These are phyloP conservation scores for Malassezia furfur DNA, from an alignment of 1,284 basidiomycete species.

Conservation along the genomic window DNA sequence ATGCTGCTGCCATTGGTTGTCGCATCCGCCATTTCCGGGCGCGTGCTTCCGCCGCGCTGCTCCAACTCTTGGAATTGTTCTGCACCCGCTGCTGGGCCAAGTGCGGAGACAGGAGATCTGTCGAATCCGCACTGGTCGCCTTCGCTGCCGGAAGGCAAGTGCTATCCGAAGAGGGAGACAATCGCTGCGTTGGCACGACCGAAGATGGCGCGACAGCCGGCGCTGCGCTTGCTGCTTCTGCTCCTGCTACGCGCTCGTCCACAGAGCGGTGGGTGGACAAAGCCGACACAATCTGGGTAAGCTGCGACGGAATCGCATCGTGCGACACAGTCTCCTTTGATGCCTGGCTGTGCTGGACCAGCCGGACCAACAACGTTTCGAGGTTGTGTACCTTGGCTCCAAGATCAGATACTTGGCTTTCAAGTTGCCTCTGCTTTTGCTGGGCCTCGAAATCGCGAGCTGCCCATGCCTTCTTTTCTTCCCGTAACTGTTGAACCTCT, in stretches of 20 bases:
- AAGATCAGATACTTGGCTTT: constrained; percentile 24
- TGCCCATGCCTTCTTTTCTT: constrained; percentile 22
- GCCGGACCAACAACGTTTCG: constrained; percentile 20
- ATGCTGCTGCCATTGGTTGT: constrained; percentile 38
- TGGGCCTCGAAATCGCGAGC: constrained; percentile 19
- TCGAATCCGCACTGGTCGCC: constrained; percentile 34
- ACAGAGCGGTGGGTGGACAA: too few relatives aligned
- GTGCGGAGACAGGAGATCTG: constrained; percentile 22
- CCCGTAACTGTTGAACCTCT: constrained; percentile 22
- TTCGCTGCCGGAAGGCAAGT: constrained; percentile 48
- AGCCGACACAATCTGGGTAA: not conserved
- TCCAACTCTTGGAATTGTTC: constrained; percentile 19
- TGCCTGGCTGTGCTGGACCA: constrained; percentile 9
- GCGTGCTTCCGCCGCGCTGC: constrained; percentile 8
- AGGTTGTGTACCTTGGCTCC: constrained; percentile 25
- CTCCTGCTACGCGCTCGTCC: not conserved
- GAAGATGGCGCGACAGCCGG: constrained; percentile 26
- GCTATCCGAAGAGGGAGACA: constrained; percentile 24
- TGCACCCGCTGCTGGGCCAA: constrained; percentile 44
- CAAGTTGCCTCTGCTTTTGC: constrained; percentile 18
- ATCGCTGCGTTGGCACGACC: constrained; percentile 15
- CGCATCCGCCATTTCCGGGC: constrained; percentile 11
- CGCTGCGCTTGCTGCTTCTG: constrained; percentile 23
- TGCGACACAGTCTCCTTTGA: not conserved
- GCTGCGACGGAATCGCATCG: not conserved